phyloP scores from a whole-genome alignment of 73 alveolate genomes.

The Tetrahymena borealis region DNA sequence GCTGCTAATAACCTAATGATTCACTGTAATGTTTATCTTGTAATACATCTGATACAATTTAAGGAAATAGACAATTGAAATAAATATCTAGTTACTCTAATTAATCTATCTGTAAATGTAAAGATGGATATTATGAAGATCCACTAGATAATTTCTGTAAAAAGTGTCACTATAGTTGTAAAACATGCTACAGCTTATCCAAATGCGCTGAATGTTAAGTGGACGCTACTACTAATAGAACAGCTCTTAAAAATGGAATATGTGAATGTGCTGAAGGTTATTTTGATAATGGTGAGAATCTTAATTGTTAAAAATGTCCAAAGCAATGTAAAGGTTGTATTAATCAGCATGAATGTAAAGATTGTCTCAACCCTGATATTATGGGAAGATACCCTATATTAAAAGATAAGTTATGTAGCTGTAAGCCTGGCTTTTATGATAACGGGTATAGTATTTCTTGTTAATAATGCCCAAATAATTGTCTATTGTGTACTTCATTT shows the following conservation, averaged over 20 bases:
- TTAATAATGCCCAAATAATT: background rate
- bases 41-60: background rate
- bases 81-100: too few relatives aligned
- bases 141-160: background rate
- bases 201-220: background rate
- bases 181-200: background rate
- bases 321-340: background rate
- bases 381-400: background rate
- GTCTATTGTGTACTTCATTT: background rate
- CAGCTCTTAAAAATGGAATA: background rate
- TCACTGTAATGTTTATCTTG: background rate
- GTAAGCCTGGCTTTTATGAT: background rate
- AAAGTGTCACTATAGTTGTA: background rate
- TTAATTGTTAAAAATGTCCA: background rate
- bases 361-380: background rate
- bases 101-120: background rate
- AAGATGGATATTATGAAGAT: background rate
- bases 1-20: background rate
- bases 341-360: background rate
- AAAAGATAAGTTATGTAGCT: background rate
- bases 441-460: background rate
- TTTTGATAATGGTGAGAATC: background rate
- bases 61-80: background rate
- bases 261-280: background rate
- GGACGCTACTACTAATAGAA: background rate